Evolutionary conservation across 805 yeast species (phyloP).

Genomic region (Pichia membranifaciens): DNA sequence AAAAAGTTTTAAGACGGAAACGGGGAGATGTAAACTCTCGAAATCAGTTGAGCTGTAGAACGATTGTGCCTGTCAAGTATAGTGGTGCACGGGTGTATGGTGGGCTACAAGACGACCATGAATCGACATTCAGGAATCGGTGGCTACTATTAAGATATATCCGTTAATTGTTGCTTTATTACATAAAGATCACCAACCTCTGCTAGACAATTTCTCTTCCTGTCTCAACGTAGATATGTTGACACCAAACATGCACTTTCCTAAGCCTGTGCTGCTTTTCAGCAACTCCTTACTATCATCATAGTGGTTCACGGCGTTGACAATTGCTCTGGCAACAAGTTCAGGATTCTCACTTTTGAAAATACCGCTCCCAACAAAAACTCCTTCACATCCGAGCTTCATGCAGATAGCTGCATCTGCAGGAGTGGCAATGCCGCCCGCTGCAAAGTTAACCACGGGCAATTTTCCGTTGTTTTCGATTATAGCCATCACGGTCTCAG

Average conservation of each 20-base stretch:
- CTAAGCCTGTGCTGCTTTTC: conserved; percentile 63
- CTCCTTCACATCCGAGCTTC: conserved; percentile 77
- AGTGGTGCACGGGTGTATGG: background rate
- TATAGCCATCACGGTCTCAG: conserved; percentile 43
- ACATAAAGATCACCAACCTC: conserved; percentile 42
- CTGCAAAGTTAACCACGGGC: conserved; percentile 83
- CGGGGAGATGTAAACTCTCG: too few species aligned
- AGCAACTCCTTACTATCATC: conserved; percentile 54
- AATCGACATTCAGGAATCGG: too few species aligned
- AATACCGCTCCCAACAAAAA: conserved; percentile 73
- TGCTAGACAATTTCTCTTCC: conserved; percentile 41
- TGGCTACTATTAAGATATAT: too few species aligned
- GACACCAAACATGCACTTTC: conserved; percentile 72
- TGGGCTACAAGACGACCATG: too few species aligned
- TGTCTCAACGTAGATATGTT: conserved; percentile 47
- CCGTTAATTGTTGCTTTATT: too few species aligned
- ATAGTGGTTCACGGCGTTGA: conserved; percentile 69
- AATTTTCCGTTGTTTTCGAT: conserved; percentile 51
- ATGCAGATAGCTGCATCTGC: conserved; percentile 82
- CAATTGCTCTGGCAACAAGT: conserved; percentile 70
- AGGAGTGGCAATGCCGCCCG: conserved; percentile 86
- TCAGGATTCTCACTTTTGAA: conserved; percentile 71
- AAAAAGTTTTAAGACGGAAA: too few species aligned
- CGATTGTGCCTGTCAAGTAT: too few species aligned
- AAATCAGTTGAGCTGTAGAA: too few species aligned